Evolutionary conservation across 2,329 filamentous ascomycete genomes (phyloP).

Genomic region (Penicillium aurantiogriseum): DNA sequence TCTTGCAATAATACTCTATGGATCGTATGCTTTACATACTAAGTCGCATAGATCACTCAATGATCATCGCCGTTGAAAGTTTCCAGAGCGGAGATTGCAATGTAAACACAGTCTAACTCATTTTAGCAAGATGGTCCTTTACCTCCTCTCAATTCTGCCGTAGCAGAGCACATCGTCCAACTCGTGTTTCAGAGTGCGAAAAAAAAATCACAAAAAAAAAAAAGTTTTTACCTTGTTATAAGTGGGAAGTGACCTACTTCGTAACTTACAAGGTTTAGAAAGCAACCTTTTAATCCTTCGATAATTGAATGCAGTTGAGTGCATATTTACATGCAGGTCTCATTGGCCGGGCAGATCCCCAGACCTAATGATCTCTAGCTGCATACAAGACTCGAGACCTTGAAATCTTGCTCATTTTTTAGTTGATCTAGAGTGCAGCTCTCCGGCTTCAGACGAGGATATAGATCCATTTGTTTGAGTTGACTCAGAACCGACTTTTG

Average conservation of each 20-base stretch:
- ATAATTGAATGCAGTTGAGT: not conserved
- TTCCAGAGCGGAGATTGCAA: slow-evolving; percentile 4
- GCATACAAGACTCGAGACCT: not conserved
- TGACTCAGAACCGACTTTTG: not conserved
- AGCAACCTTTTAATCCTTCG: not conserved
- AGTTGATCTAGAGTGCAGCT: not conserved
- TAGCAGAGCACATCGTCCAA: not conserved
- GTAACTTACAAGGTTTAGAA: not conserved
- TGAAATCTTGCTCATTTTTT: not conserved
- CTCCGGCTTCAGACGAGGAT: not conserved
- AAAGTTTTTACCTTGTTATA: no score
- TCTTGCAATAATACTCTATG: not conserved
- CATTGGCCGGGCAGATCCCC: not conserved
- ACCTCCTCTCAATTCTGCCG: not conserved
- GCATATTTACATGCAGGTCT: not conserved
- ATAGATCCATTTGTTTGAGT: not conserved
- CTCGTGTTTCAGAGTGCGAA: not conserved
- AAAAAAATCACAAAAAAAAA: no score
- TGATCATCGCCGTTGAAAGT: slow-evolving; percentile 18
- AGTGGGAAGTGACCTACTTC: not conserved
- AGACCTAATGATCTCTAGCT: no score
- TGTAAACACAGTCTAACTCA: not conserved
- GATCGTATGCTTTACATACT: not conserved
- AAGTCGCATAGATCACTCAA: not conserved
- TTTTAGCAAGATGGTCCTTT: not conserved